These are phyloP conservation scores for Phialophora macrospora DNA, from an alignment of 2,329 filamentous ascomycete species.

Conservation along the genomic window DNA sequence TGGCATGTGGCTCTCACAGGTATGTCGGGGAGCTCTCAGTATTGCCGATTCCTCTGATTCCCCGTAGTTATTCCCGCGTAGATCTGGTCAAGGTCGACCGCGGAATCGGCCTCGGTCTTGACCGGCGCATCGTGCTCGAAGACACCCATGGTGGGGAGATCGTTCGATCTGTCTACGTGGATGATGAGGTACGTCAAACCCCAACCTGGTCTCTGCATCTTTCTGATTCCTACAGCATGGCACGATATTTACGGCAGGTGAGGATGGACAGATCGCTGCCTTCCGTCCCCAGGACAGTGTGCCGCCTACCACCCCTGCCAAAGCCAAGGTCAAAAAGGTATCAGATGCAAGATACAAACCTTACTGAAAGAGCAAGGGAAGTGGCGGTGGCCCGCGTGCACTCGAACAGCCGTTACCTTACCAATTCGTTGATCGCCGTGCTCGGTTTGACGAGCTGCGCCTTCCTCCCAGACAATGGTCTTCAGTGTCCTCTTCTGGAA, in stretches of 20 bases:
- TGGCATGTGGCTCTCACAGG: conserved; percentile 39
- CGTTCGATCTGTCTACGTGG: conserved; percentile 53
- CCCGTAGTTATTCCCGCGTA: conserved; percentile 40
- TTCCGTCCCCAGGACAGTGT: conserved; percentile 23
- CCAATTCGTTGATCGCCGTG: background rate
- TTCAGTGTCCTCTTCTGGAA: background rate
- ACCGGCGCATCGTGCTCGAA: conserved; percentile 49
- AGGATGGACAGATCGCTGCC: conserved; percentile 46
- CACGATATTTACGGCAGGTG: conserved; percentile 52
- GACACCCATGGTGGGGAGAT: conserved; percentile 56
- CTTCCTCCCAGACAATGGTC: background rate
- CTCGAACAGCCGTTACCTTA: background rate
- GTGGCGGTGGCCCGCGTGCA: background rate
- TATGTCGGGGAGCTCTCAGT: conserved; percentile 12
- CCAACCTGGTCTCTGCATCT: background rate
- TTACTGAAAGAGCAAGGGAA: conserved; percentile 25
- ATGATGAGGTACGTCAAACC: conserved; percentile 48
- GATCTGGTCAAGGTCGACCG: conserved; percentile 46
- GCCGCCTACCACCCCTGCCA: conserved; percentile 10
- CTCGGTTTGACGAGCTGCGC: background rate
- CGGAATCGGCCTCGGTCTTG: conserved; percentile 47
- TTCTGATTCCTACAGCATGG: conserved; percentile 41
- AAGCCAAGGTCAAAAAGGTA: conserved; percentile 33
- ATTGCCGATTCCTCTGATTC: background rate
- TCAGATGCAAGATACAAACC: conserved; percentile 35